Evolutionary conservation across 2,329 filamentous ascomycete species (phyloP).

Genomic region (Aureobasidium sp.): DNA sequence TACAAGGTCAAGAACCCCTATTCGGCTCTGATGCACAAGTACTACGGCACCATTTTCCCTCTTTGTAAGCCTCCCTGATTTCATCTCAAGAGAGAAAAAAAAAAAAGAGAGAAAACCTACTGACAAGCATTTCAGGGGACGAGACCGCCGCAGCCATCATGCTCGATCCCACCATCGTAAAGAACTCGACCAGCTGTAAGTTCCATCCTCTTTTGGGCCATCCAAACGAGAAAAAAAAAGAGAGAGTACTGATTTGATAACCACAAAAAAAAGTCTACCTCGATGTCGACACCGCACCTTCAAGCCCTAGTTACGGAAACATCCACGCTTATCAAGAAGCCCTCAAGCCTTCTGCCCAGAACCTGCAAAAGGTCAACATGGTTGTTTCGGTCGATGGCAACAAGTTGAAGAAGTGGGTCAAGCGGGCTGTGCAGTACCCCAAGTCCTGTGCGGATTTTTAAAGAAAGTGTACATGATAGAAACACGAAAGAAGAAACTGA

Average conservation of each 20-base stretch:
- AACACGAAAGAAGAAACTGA: no score
- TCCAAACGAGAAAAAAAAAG: no score
- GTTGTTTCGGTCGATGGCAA: constrained; percentile 34
- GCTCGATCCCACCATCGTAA: constrained; percentile 33
- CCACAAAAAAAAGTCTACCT: constrained; percentile 29
- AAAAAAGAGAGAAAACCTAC: not conserved
- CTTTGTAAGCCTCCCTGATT: constrained; percentile 25
- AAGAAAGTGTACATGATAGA: no score
- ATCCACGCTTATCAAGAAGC: constrained; percentile 39
- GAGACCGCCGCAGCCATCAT: constrained; percentile 40
- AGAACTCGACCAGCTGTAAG: constrained; percentile 32
- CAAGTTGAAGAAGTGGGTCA: constrained; percentile 33
- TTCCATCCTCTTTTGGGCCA: not conserved
- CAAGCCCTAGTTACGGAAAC: constrained; percentile 37
- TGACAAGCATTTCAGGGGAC: constrained; percentile 29
- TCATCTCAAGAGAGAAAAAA: not conserved
- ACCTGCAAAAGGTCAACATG: constrained; percentile 36
- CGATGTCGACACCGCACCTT: constrained; percentile 39
- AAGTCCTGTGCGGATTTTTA: constrained; percentile 12
- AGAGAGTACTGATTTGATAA: no score
- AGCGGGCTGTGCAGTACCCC: constrained; percentile 30
- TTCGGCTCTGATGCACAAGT: constrained; percentile 32
- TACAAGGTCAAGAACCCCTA: constrained; percentile 34
- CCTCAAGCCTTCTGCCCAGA: constrained; percentile 30
- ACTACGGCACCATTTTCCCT: constrained; percentile 36